Evolutionary conservation across 345 rosid genomes (phyloP).

Genomic region (Gossypium rotundifolium): DNA sequence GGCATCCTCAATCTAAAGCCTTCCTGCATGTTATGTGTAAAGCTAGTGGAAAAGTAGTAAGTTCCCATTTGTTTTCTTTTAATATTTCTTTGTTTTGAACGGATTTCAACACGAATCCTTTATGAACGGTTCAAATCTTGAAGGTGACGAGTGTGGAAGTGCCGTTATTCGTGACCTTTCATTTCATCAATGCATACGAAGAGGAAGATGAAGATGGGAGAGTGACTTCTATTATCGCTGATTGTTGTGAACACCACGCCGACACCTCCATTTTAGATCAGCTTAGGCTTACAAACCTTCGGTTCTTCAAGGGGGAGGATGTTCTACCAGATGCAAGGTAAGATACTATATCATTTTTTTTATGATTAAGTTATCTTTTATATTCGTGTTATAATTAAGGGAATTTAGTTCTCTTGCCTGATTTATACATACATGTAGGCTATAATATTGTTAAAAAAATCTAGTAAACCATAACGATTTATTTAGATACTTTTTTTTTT

Average conservation of each 20-base stretch:
- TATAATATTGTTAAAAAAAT: too few species aligned
- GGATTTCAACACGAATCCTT: too few species aligned
- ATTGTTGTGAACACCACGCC: slow-evolving; percentile 88
- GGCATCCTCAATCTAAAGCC: slow-evolving; percentile 77
- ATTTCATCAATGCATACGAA: slow-evolving; percentile 92
- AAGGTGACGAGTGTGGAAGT: slow-evolving; percentile 96
- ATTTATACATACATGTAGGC: too few species aligned
- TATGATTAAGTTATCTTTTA: too few species aligned
- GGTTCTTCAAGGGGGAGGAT: slow-evolving; percentile 53
- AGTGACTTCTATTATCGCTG: slow-evolving; percentile 56
- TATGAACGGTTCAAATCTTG: not conserved
- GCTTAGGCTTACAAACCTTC: slow-evolving; percentile 71
- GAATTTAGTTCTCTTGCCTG: too few species aligned
- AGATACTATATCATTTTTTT: too few species aligned
- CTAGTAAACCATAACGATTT: too few species aligned
- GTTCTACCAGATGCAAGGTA: slow-evolving; percentile 82
- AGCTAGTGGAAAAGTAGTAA: slow-evolving; percentile 78
- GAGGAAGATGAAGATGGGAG: slow-evolving; percentile 77
- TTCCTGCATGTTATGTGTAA: slow-evolving; percentile 79
- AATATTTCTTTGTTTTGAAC: not conserved
- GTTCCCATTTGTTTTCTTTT: slow-evolving; percentile 10
- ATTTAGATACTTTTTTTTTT: too few species aligned
- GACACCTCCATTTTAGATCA: slow-evolving; percentile 70
- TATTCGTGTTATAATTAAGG: too few species aligned
- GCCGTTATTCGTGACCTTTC: slow-evolving; percentile 78